A percentile compares a stretch with the other conserved stretches of the same genome.
phyloP scores from a whole-genome alignment of 2,329 filamentous ascomycete species.

The Neospermospora avenae region DNA sequence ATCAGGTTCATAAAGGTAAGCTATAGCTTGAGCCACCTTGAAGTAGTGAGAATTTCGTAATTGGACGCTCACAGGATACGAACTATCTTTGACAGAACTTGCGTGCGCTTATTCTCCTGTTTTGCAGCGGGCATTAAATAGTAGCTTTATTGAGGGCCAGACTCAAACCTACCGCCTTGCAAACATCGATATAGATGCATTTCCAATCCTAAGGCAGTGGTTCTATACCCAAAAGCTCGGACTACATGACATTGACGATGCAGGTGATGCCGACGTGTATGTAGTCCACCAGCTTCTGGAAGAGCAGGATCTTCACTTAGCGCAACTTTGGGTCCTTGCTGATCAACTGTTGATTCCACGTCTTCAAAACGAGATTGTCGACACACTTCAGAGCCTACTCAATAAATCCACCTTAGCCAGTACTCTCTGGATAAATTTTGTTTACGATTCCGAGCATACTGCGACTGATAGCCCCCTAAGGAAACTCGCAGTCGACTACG shows the following conservation, averaged over 20 bases:
- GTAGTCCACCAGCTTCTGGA: not conserved
- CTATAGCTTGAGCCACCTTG: too few species aligned
- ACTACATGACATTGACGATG: not conserved
- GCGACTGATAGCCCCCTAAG: not conserved
- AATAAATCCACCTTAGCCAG: not conserved
- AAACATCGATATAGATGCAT: not conserved
- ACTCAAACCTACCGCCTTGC: not conserved
- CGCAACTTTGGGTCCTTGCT: constrained; percentile 1
- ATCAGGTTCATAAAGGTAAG: too few species aligned
- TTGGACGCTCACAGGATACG: too few species aligned
- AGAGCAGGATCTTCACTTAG: not conserved
- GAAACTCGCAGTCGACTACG: not conserved
- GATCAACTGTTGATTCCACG: not conserved
- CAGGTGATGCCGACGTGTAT: not conserved
- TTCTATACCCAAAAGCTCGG: not conserved
- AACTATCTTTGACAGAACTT: too few species aligned
- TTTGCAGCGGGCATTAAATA: not conserved
- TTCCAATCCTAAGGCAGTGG: not conserved
- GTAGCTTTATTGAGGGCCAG: not conserved
- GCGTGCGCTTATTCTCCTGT: not conserved
- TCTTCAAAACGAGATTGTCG: not conserved
- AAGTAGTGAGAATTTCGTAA: too few species aligned
- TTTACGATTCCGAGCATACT: constrained; percentile 6
- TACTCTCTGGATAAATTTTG: not conserved
- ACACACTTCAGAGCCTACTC: not conserved